Conservation (phyloP, 805 yeast species). For the Nakazawaea wyomingensis region DNA sequence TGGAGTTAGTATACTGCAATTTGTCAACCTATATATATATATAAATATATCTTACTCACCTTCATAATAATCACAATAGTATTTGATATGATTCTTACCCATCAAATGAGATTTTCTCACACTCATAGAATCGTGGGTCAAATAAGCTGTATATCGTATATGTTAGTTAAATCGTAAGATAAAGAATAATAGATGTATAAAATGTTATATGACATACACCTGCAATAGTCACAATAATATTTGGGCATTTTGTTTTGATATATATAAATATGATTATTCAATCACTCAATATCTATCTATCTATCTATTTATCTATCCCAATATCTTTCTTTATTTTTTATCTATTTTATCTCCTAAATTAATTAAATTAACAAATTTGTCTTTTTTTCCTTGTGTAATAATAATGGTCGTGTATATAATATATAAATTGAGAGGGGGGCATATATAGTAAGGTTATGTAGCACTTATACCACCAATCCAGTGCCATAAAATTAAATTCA, state of each 20-base stretch:
- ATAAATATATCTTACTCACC: constrained; percentile 22
- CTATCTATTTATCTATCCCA: no score
- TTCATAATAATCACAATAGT: constrained; percentile 73
- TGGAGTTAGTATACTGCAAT: constrained; percentile 4
- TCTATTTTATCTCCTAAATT: background rate
- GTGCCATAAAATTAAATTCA: no score
- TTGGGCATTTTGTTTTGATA: constrained; percentile 44
- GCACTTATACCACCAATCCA: constrained; percentile 7
- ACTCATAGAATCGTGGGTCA: constrained; percentile 86
- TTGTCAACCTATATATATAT: no score
- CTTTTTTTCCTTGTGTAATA: background rate
- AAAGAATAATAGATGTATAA: background rate
- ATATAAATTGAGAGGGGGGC: background rate
- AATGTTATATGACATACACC: constrained; percentile 37
- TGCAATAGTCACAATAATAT: constrained; percentile 82
- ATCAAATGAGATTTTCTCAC: constrained; percentile 75
- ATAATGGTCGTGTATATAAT: no score
- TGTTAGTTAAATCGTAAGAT: background rate
- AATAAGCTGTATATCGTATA: constrained; percentile 36
- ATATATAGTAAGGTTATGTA: constrained; percentile 2
- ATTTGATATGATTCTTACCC: constrained; percentile 71
- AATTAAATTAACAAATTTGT: no score
- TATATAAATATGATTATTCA: background rate
- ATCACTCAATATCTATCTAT: no score
- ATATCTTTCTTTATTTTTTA: background rate